Evolutionary conservation across 1,284 basidiomycete genomes (phyloP).

Genomic region (Cutaneotrichosporon cutaneum): DNA sequence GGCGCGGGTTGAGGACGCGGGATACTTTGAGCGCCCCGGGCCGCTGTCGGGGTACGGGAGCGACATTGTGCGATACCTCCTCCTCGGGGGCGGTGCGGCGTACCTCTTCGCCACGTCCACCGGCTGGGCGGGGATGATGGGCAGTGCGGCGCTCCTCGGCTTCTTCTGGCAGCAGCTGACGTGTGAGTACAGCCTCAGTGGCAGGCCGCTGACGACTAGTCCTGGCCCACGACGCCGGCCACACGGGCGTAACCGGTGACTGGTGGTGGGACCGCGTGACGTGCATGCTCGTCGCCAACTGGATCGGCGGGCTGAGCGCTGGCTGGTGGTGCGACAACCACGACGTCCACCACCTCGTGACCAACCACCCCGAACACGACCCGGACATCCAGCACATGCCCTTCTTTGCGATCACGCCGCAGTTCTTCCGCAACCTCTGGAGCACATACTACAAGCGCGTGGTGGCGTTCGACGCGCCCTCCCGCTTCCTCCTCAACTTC

Average conservation of each 20-base stretch:
- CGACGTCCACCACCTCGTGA: constrained; percentile 95
- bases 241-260: constrained; percentile 86
- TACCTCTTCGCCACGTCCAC: constrained; percentile 36
- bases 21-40: constrained; percentile 80
- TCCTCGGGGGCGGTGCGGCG: constrained; percentile 19
- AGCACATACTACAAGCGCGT: constrained; percentile 93
- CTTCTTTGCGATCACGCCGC: constrained; percentile 89
- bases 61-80: constrained; percentile 64
- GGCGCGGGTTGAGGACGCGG: constrained; percentile 69
- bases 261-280: constrained; percentile 79
- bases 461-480: constrained; percentile 73
- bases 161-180: constrained; percentile 92
- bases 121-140: constrained; percentile 58
- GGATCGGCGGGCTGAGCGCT: constrained; percentile 86
- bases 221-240: constrained; percentile 89
- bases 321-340: constrained; percentile 99
- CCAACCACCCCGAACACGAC: constrained; percentile 95
- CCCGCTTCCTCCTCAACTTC: constrained; percentile 66
- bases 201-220: constrained; percentile 52
- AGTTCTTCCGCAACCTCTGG: constrained; percentile 81
- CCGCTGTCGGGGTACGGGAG: constrained; percentile 80
- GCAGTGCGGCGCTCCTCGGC: constrained; percentile 75
- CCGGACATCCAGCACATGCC: constrained; percentile 87
- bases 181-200: constrained; percentile 35
- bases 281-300: constrained; percentile 69